Evolutionary conservation across 768 basidiomycete species (phyloP), one percentile per base, ranked within the genome.

Genomic region (Rhodosporidiobolus odoratus): DNA sequence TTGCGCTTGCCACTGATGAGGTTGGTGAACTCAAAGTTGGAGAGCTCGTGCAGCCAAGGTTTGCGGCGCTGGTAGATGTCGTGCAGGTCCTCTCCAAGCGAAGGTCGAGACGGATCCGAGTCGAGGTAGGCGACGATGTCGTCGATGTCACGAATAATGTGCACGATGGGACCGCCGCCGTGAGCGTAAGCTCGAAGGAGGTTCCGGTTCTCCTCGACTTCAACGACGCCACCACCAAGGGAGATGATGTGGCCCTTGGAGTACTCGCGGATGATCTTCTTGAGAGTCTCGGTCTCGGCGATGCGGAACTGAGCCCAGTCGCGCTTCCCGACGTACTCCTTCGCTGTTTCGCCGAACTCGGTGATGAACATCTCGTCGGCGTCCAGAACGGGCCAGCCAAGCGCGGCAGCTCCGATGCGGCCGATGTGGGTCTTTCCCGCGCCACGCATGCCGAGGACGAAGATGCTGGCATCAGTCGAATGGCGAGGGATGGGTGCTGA

Each of bases 381-480:
- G 75, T 99, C 96, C 75, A 94, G 80, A 76, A 88, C 84, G 1
- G 84, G 82, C 84, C 92, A 89, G 3, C 84, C 85, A 19, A 97
- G 84, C 3, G 87, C 82, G 13, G 83, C 79, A 0, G 91, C 88
- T 23, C 91, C 93, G 40, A 93, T 82, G 63, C 84, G 82, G 23
- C 94, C 92, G 68, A 97, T 84, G 80, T 87, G 88, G 2, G 90
- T 91, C 82, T 99, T 98, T 38, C 96, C 96, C 1, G 92, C 89
- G 17, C 96, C 96, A 25, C 95, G 89, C 96, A 99, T 98, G 35
- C 96, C 93, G 71, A 92, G 87, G 70, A 96, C 80, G 68, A 95
- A 80, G 73, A 93, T 85, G 57, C 79, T 80, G 13, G 79, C 78
- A 45, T 78, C 77, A 34, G 76, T 72, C 58, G 71, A 71, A 65